Conservation (phyloP, 2,329 filamentous ascomycete genomes). For the Pseudogymnoascus sp. region DNA sequence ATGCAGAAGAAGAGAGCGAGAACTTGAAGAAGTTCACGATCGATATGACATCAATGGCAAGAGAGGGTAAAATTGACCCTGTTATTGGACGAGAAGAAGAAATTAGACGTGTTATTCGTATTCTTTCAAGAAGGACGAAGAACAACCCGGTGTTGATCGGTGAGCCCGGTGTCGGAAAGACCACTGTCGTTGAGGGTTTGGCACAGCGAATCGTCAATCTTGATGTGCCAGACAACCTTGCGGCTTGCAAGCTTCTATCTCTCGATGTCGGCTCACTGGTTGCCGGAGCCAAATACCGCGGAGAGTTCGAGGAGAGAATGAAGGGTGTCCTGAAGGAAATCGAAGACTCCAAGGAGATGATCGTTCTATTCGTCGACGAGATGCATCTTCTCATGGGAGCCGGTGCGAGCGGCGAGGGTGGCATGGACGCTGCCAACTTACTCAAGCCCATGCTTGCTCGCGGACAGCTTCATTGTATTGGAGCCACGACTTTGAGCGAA, state of each 20-base stretch:
- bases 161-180: slow-evolving; percentile 97
- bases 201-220: slow-evolving; percentile 93
- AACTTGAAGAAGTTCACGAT: slow-evolving; percentile 98
- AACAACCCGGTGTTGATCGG: slow-evolving; percentile 98
- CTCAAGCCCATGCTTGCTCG: slow-evolving; percentile 97
- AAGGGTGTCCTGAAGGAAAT: slow-evolving; percentile 98
- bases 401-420: slow-evolving; percentile 86
- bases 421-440: slow-evolving; percentile 97
- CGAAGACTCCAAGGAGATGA: slow-evolving; percentile 87
- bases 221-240: slow-evolving; percentile 91
- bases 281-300: slow-evolving; percentile 95
- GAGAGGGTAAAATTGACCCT: slow-evolving; percentile 95
- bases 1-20: slow-evolving; percentile 86
- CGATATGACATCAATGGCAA: slow-evolving; percentile 93
- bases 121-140: slow-evolving; percentile 88
- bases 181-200: slow-evolving; percentile 91
- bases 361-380: slow-evolving; percentile 96
- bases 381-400: slow-evolving; percentile 98
- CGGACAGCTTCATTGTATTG: slow-evolving; percentile 95
- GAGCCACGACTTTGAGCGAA: slow-evolving; percentile 87
- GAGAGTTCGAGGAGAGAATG: slow-evolving; percentile 98
- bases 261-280: slow-evolving; percentile 93
- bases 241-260: slow-evolving; percentile 86
- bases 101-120: slow-evolving; percentile 83
- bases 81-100: slow-evolving; percentile 97